phyloP scores from a whole-genome alignment of 2,329 filamentous ascomycete genomes.

The Penicillium sp. region DNA sequence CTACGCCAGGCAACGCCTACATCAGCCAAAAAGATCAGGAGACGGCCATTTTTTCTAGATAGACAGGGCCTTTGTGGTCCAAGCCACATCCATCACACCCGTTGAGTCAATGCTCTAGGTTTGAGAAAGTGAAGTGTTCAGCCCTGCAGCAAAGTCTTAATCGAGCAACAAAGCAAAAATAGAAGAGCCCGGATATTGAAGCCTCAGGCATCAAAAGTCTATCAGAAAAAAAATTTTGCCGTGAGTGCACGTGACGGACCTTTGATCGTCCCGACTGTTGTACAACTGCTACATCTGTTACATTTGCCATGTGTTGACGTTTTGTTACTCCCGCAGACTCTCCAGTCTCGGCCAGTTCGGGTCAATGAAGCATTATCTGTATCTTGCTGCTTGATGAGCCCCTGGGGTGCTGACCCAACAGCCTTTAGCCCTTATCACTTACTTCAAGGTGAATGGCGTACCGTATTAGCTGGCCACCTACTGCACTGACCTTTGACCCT shows the following conservation, averaged over 20 bases:
- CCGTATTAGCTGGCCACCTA: background rate
- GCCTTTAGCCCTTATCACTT: background rate
- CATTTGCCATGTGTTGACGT: no score
- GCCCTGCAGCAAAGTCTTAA: slow-evolving; percentile 1
- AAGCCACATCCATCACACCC: slow-evolving; percentile 17
- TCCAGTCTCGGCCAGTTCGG: background rate
- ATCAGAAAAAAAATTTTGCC: no score
- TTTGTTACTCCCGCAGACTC: background rate
- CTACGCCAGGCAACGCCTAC: no score
- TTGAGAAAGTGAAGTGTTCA: background rate
- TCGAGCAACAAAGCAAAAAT: background rate
- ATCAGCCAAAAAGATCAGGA: slow-evolving; percentile 11
- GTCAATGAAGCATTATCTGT: background rate
- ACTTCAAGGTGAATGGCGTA: slow-evolving; percentile 1
- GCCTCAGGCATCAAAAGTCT: slow-evolving; percentile 4
- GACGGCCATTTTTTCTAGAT: slow-evolving; percentile 25
- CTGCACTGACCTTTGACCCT: slow-evolving; percentile 1
- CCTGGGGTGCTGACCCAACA: no score
- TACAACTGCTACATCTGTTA: background rate
- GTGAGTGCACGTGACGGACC: background rate
- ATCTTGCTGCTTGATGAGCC: background rate
- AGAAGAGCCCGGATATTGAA: slow-evolving; percentile 1
- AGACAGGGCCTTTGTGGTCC: slow-evolving; percentile 9
- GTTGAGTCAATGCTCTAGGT: background rate
- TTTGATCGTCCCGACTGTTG: background rate